phyloP scores from a whole-genome alignment of 495 filamentous ascomycete genomes.

The Penicillium riverlandense region DNA sequence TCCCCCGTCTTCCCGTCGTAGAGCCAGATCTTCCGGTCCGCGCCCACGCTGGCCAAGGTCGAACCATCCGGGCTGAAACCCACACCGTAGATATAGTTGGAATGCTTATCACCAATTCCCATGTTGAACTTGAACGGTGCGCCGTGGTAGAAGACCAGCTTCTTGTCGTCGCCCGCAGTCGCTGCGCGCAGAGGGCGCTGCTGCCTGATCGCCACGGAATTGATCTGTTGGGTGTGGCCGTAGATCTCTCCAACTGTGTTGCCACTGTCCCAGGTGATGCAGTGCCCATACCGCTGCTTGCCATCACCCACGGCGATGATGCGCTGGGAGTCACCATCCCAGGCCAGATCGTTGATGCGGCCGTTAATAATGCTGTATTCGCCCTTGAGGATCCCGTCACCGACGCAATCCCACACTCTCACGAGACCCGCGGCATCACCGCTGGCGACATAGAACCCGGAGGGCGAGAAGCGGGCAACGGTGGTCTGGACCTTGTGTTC shows the following conservation, averaged over 20 bases:
- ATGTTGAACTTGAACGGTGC: slow-evolving; percentile 91
- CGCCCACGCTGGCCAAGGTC: slow-evolving; percentile 78
- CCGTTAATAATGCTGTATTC: slow-evolving; percentile 94
- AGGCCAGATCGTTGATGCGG: slow-evolving; percentile 90
- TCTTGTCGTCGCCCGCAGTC: slow-evolving; percentile 84
- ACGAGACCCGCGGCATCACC: slow-evolving; percentile 81
- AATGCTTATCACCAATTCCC: slow-evolving; percentile 68
- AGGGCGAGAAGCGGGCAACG: slow-evolving; percentile 90
- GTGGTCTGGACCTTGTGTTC: slow-evolving; percentile 81
- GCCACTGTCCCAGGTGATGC: slow-evolving; percentile 90
- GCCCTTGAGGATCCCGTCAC: slow-evolving; percentile 55
- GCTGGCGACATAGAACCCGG: slow-evolving; percentile 91
- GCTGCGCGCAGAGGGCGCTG: slow-evolving; percentile 84
- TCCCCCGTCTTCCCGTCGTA: slow-evolving; percentile 96
- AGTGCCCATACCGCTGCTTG: slow-evolving; percentile 88
- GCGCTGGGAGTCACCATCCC: slow-evolving; percentile 95
- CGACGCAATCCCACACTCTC: slow-evolving; percentile 75
- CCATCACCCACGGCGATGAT: slow-evolving; percentile 95
- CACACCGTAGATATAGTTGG: slow-evolving; percentile 79
- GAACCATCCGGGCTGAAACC: slow-evolving; percentile 88
- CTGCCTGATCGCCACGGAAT: slow-evolving; percentile 82
- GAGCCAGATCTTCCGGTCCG: slow-evolving; percentile 81
- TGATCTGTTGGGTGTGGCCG: slow-evolving; percentile 85
- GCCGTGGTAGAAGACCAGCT: slow-evolving; percentile 85
- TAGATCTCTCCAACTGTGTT: slow-evolving; percentile 91